Base-by-base conservation (phyloP, 192 early-diverging fungal species). In the Coemansia sp. region DNA sequence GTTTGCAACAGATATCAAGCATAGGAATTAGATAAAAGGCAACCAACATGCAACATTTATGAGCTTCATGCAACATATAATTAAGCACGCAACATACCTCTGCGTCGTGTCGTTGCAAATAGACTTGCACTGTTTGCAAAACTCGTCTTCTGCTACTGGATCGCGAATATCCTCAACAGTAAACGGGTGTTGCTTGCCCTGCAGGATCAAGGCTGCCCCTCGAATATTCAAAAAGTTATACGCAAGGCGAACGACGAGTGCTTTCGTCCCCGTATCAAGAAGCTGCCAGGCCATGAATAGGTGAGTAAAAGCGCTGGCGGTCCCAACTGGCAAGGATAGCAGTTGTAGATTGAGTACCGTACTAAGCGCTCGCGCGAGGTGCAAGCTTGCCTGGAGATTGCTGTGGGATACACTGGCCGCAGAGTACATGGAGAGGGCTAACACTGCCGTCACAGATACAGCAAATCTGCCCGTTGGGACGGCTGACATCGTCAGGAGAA, bases 311-410 rank as follows among this genome's bases (percentile, higher is more conserved):
- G n/a, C 46, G 46, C 46, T 47, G n/a, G n/a, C 3, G 15, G 46
- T 4, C 5, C 13, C n/a, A n/a, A 7, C n/a, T 1, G 46, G n/a
- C 3, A n/a, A 1, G 46, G 46, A 3, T 3, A 18, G n/a, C 2
- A n/a, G 46, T n/a, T 7, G n/a, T 18, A 18, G 15, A 7, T 47
- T 47, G 46, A 47, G 5, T 13, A 3, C 46, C 13, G n/a, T 47
- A n/a, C n/a, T 47, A n/a, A 47, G 46, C 46, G 46, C 46, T 47
- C 46, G 46, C n/a, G n/a, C 46, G n/a, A 47, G 46, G 46, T 47
- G 46, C n/a, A 47, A 18, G 46, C 46, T 4, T 9, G 46, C n/a
- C n/a, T 47, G 46, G n/a, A 47, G 13, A 47, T 47, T 18, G 46
- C 46, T 10, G 46, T 13, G 46, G n/a, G 46, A 49, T 16, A n/a